A percentile compares a stretch with the other conserved stretches of the same genome.
phyloP scores from a whole-genome alignment of 2,329 filamentous ascomycete species.

The Alternaria brassicae region DNA sequence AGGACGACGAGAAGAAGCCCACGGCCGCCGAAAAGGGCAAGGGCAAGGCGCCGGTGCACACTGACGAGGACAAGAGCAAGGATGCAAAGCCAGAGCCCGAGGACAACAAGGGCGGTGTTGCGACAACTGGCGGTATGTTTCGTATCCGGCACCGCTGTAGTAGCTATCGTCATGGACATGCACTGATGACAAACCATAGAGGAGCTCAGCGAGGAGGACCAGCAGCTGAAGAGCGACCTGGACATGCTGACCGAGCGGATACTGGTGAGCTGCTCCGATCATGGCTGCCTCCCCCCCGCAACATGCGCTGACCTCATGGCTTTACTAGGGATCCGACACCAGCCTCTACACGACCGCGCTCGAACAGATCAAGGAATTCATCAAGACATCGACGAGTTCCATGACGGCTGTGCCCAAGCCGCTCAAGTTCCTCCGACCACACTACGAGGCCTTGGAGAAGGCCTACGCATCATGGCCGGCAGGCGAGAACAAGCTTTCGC shows the following conservation, averaged over 20 bases:
- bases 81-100: constrained; percentile 73
- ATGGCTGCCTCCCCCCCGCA: constrained; percentile 16
- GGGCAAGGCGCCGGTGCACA: constrained; percentile 78
- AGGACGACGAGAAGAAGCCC: constrained; percentile 85
- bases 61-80: constrained; percentile 66
- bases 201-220: constrained; percentile 96
- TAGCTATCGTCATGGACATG: constrained; percentile 23
- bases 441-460: constrained; percentile 88
- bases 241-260: constrained; percentile 97
- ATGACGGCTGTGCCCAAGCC: constrained; percentile 99
- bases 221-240: constrained; percentile 96
- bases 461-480: constrained; percentile 89
- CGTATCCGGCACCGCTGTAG: constrained; percentile 17
- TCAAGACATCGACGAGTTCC: constrained; percentile 98
- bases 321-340: constrained; percentile 76
- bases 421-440: constrained; percentile 94
- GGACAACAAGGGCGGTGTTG: constrained; percentile 78
- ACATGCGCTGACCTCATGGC: constrained; percentile 34
- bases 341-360: constrained; percentile 90
- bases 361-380: constrained; percentile 96
- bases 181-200: constrained; percentile 62
- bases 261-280: constrained; percentile 64
- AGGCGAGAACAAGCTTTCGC: constrained; percentile 80
- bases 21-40: constrained; percentile 93
- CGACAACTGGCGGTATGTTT: constrained; percentile 62